Conservation (phyloP, 1,284 basidiomycete genomes). For the Ceratorhiza oryzae-sativae region DNA sequence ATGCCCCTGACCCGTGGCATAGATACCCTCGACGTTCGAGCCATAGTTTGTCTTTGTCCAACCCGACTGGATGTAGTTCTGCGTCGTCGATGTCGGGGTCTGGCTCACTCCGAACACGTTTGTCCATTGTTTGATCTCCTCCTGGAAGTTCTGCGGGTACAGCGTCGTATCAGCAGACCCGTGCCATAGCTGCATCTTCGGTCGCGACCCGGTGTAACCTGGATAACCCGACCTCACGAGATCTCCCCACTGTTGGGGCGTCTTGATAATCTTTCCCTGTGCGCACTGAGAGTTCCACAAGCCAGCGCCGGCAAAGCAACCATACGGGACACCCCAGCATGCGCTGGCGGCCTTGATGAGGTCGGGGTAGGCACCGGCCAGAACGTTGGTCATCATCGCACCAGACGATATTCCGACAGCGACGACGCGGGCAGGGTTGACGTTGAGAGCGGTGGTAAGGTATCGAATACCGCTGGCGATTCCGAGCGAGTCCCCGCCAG, state of each 20-base stretch:
- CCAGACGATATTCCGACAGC: constrained; percentile 62
- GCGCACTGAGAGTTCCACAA: constrained; percentile 61
- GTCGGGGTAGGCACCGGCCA: constrained; percentile 63
- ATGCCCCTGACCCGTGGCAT: constrained; percentile 56
- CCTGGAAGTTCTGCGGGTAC: constrained; percentile 59
- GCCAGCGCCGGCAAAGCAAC: constrained; percentile 58
- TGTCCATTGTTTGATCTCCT: constrained; percentile 61
- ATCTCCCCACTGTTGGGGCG: constrained; percentile 60
- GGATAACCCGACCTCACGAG: constrained; percentile 57
- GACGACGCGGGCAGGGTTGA: constrained; percentile 57
- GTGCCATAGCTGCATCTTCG: constrained; percentile 64
- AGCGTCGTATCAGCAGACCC: constrained; percentile 61
- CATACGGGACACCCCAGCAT: constrained; percentile 63
- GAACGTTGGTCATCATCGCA: constrained; percentile 68
- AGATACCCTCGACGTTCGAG: constrained; percentile 57
- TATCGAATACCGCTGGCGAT: constrained; percentile 60
- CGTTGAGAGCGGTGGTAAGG: constrained; percentile 59
- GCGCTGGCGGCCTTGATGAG: constrained; percentile 60
- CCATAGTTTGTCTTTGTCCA: constrained; percentile 58
- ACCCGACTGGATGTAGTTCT: constrained; percentile 53
- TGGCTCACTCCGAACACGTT: constrained; percentile 56
- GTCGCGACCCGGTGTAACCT: constrained; percentile 60
- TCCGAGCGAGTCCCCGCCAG: constrained; percentile 61
- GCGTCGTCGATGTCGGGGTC: constrained; percentile 53
- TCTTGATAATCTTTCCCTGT: constrained; percentile 56